A percentile compares a stretch with the other conserved stretches of the same genome.
These are phyloP conservation scores for Hygrophorus pudorinus DNA, from an alignment of 768 basidiomycete genomes.

Conservation along the genomic window DNA sequence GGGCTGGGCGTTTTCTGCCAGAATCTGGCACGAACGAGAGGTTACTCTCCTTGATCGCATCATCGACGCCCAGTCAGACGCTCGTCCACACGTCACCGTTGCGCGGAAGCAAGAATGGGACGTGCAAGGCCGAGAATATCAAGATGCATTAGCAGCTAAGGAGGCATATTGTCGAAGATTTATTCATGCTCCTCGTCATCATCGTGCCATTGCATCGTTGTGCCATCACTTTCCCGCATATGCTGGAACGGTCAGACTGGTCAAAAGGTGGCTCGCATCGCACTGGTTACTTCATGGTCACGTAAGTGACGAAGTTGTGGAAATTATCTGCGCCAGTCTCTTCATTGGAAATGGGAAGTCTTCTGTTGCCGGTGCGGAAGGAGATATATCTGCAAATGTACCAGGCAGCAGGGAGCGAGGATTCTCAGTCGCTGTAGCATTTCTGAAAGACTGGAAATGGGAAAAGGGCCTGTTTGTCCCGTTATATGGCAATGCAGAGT, in stretches of 20 bases:
- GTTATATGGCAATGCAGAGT: slow-evolving; percentile 36
- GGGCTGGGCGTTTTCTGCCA: slow-evolving; percentile 81
- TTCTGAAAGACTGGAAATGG: slow-evolving; percentile 82
- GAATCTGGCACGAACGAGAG: slow-evolving; percentile 86
- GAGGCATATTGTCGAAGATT: slow-evolving; percentile 62
- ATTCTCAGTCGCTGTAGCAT: slow-evolving; percentile 62
- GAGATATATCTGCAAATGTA: slow-evolving; percentile 29
- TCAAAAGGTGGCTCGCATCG: slow-evolving; percentile 87
- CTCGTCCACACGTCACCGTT: slow-evolving; percentile 27
- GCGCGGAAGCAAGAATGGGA: slow-evolving; percentile 19
- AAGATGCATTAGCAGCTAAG: slow-evolving; percentile 46
- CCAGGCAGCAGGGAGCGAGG: slow-evolving; percentile 75
- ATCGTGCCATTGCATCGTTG: slow-evolving; percentile 69
- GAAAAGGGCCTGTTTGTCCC: slow-evolving; percentile 65
- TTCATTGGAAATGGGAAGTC: slow-evolving; percentile 50
- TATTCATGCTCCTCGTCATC: slow-evolving; percentile 74
- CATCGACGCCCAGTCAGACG: slow-evolving; percentile 34
- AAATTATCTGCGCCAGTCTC: slow-evolving; percentile 72
- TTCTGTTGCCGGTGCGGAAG: slow-evolving; percentile 11
- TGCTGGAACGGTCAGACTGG: slow-evolving; percentile 74
- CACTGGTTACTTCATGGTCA: slow-evolving; percentile 80
- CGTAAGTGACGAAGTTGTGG: slow-evolving; percentile 69
- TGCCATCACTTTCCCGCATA: slow-evolving; percentile 75
- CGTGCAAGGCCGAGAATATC: slow-evolving; percentile 37
- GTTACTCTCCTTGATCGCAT: slow-evolving; percentile 65